Base-by-base conservation (phyloP, 2,329 filamentous ascomycete species). In the Pseudohalonectria lignicola region DNA sequence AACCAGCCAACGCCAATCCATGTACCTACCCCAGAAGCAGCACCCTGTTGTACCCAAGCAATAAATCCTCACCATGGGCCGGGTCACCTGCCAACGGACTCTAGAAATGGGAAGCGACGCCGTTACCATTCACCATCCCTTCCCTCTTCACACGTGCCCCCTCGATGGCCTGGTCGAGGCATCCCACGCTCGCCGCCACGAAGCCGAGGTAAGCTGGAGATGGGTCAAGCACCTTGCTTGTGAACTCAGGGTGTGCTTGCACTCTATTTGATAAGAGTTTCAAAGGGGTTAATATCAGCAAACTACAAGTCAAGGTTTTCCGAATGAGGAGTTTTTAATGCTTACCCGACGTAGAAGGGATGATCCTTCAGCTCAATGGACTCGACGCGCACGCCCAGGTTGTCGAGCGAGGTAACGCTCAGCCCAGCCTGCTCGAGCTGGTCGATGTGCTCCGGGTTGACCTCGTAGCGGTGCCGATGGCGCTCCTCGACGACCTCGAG, bases 211-310 rank as follows among this genome's bases (percentile, higher is more conserved):
- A 92, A 1, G 84, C 79, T 54, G 76, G 76, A 52, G 75, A 81
- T 0, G 85, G 85, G 36, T 75, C 66, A 44, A 93, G 63, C 3
- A 92, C 86, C 37, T 82, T 72, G 48, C 74, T 81, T 36, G 85
- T 67, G 54, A 90, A 94, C 59, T 95, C 87, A 2, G 88, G 86
- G 57, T 94, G 87, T 59, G 82, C 90, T 59, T 94, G 88, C 8
- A 92, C 82, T 44, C n/a, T n/a, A n/a, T n/a, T n/a, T n/a, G n/a
- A n/a, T n/a, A n/a, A 82, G 34, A n/a, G n/a, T n/a, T n/a, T n/a
- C n/a, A n/a, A n/a, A n/a, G n/a, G n/a, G n/a, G n/a, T n/a, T n/a
- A n/a, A 16, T 6, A 12, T 16, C 11, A 25, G 26, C 31, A 26
- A 5, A 6, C 8, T 10, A 17, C 16, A 41, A 6, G 43, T n/a